A percentile compares a stretch with the other conserved stretches of the same genome.
Evolutionary conservation across 768 basidiomycete species (phyloP).

Genomic region (Austroboletus eburneus): DNA sequence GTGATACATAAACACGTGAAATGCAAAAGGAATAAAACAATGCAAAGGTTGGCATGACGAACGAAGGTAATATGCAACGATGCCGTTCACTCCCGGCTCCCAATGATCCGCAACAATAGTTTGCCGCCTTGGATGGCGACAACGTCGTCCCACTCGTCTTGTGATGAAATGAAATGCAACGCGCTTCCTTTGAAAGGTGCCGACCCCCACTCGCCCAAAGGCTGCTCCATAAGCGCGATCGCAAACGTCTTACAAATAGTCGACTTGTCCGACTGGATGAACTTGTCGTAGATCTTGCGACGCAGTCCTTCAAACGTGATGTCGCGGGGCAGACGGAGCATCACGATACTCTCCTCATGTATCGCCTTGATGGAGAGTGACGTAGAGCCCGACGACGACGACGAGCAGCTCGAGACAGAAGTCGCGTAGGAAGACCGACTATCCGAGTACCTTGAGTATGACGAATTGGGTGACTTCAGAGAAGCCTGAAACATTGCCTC

Average conservation of each 20-base stretch:
- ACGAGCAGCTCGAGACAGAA: conserved; percentile 38
- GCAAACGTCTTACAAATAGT: conserved; percentile 52
- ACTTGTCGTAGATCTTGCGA: conserved; percentile 58
- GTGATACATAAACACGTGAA: conserved; percentile 10
- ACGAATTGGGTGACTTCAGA: conserved; percentile 6
- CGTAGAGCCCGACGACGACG: conserved; percentile 21
- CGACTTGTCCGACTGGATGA: conserved; percentile 56
- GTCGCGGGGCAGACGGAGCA: conserved; percentile 51
- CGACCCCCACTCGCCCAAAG: conserved; percentile 26
- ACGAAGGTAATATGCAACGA: not conserved
- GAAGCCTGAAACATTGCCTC: conserved; percentile 7
- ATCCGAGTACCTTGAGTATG: conserved; percentile 8
- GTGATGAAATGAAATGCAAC: conserved; percentile 46
- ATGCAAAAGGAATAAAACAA: not conserved
- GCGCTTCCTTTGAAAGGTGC: conserved; percentile 11
- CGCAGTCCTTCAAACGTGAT: conserved; percentile 52
- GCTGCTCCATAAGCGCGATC: conserved; percentile 48
- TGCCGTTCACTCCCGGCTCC: conserved; percentile 24
- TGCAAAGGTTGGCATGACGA: conserved; percentile 7
- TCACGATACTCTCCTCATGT: conserved; percentile 56
- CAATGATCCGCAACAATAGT: conserved; percentile 51
- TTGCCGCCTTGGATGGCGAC: conserved; percentile 44
- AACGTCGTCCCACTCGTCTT: conserved; percentile 59
- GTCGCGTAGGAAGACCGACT: conserved; percentile 29
- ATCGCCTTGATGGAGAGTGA: conserved; percentile 60